phyloP scores from a whole-genome alignment of 1,284 basidiomycete species.

The Moesziomyces parantarcticus region DNA sequence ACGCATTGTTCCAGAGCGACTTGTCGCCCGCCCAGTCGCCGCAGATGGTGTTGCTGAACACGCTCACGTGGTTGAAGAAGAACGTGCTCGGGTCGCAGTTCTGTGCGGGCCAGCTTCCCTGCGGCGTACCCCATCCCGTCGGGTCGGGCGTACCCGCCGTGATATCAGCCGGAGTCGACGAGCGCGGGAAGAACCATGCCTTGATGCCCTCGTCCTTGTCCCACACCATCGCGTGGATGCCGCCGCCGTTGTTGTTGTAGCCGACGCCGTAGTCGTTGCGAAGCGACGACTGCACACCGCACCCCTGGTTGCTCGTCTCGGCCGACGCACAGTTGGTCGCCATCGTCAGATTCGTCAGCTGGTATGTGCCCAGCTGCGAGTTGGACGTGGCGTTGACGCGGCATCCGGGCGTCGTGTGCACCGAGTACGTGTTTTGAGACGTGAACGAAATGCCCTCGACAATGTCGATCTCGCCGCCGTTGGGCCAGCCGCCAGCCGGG shows the following conservation, averaged over 20 bases:
- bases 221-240: constrained; percentile 67
- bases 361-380: constrained; percentile 29
- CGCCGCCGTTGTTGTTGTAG: constrained; percentile 76
- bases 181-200: constrained; percentile 74
- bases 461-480: constrained; percentile 61
- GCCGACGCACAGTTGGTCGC: constrained; percentile 73
- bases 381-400: constrained; percentile 38
- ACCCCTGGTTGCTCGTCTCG: constrained; percentile 74
- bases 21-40: constrained; percentile 48
- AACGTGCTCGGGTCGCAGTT: constrained; percentile 71
- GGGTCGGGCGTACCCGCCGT: constrained; percentile 66
- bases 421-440: constrained; percentile 48
- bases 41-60: constrained; percentile 54
- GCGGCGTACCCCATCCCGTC: constrained; percentile 70
- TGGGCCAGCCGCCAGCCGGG: constrained; percentile 51
- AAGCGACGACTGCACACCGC: constrained; percentile 72
- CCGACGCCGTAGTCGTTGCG: constrained; percentile 72
- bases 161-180: constrained; percentile 70
- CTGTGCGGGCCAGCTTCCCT: constrained; percentile 71
- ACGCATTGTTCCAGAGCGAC: constrained; percentile 39
- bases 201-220: constrained; percentile 69
- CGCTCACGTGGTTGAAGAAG: constrained; percentile 54
- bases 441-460: constrained; percentile 56
- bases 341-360: constrained; percentile 51
- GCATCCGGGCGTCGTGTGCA: constrained; percentile 52